Evolutionary conservation across 2,329 filamentous ascomycete species (phyloP), one percentile per base, ranked within the genome.

Genomic region (Lithohypha guttulata): DNA sequence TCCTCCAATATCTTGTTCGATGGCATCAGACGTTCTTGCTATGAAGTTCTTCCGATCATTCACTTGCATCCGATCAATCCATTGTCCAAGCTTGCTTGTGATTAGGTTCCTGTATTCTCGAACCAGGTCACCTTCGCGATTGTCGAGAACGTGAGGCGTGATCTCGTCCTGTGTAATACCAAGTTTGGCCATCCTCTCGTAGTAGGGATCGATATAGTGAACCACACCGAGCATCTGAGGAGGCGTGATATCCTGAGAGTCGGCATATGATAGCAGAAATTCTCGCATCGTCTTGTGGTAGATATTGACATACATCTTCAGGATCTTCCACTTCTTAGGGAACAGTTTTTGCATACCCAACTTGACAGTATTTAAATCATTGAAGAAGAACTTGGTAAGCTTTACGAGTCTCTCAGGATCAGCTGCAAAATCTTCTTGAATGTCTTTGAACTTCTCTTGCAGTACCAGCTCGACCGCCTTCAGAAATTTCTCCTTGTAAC

Each of bases 231-330:
- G 75, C 52, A 91, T 82, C 56, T 94, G 85, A 15, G 81, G 81
- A 1, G 87, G 87, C 32, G 77, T 84, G n/a, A 85, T 73, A 36
- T 86, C 77, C 1, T 82, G 75, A 53, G 94, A 84, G 51, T 95
- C 82, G 43, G 96, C 79, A 56, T 86, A 77, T 18, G 69, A 75
- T 38, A 93, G 66, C 7, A 98, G 71, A 59, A 91, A 94, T 59
- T 95, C 85, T 64, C 93, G 91, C 89, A 98, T 96, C 51, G 89
- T 73, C 48, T 75, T 72, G 64, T 98, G 91, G 58, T 98, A 98
- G 45, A 93, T 87, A 53, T 82, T 75, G 43, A 79, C 81, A 59
- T 93, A 98, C 1, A 83, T 91, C 57, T 82, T 79, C 64, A 87
- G 82, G 33, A 98, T 94, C 56, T 81, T 87, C 91, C 91, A 98